Percentiles rank a stretch among this genome's conserved stretches.
These are phyloP conservation scores for Trifolium fragiferum DNA, from an alignment of 306 rosid species.

Conservation along the genomic window DNA sequence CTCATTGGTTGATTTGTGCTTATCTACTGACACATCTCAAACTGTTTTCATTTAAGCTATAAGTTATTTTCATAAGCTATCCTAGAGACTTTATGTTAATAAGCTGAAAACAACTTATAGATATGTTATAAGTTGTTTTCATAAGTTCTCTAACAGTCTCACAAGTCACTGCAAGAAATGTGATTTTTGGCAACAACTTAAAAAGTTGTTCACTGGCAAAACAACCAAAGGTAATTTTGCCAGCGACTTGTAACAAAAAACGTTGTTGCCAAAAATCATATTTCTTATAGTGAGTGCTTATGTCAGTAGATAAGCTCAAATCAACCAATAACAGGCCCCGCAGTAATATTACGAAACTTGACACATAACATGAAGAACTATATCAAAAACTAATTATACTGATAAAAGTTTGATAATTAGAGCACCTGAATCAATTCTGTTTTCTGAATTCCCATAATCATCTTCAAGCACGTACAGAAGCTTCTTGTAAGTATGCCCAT, in stretches of 20 bases:
- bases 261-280: too few species aligned
- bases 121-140: background rate
- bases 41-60: background rate
- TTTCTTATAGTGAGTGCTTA: too few species aligned
- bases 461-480: constrained; percentile 83
- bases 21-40: too few species aligned
- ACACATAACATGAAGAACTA: constrained; percentile 26
- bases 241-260: too few species aligned
- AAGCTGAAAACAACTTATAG: background rate
- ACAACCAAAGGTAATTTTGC: too few species aligned
- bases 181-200: too few species aligned
- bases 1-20: too few species aligned
- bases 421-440: constrained; percentile 50
- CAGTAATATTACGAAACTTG: constrained; percentile 12
- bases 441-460: constrained; percentile 66
- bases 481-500: constrained; percentile 69
- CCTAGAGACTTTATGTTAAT: background rate
- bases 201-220: too few species aligned
- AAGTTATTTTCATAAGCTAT: background rate
- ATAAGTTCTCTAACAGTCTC: background rate
- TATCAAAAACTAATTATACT: background rate
- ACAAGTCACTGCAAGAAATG: too few species aligned
- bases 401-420: constrained; percentile 12
- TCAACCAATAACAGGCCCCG: background rate
- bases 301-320: background rate